These are phyloP conservation scores for Hypoxylon intermedium DNA, from an alignment of 495 filamentous ascomycete species.

Conservation along the genomic window DNA sequence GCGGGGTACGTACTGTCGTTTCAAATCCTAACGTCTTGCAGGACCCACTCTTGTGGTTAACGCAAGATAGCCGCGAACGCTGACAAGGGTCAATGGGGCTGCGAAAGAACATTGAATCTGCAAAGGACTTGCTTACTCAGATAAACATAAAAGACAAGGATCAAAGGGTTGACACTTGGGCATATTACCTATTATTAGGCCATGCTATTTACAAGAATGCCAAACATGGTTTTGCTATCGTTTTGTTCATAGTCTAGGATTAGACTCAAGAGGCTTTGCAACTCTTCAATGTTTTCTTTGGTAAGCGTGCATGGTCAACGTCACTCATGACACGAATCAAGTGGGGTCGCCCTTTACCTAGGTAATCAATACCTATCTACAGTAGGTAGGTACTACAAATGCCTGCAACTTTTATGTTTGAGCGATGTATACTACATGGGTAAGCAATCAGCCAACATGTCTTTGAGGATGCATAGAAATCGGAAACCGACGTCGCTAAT, in stretches of 20 bases:
- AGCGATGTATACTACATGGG: no score
- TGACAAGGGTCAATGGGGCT: slow-evolving; percentile 23
- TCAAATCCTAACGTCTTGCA: slow-evolving; percentile 20
- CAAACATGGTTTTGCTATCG: no score
- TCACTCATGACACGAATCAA: neutral
- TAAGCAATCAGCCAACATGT: no score
- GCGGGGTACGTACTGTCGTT: slow-evolving; percentile 38
- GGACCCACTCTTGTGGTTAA: slow-evolving; percentile 29
- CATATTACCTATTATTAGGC: slow-evolving; percentile 23
- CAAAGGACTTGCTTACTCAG: slow-evolving; percentile 36
- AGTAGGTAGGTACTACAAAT: no score
- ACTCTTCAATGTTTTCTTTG: no score
- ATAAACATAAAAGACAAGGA: slow-evolving; percentile 14
- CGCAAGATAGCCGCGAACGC: slow-evolving; percentile 40
- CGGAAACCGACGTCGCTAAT: no score
- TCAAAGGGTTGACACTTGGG: neutral
- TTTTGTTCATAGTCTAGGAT: no score
- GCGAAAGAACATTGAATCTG: neutral
- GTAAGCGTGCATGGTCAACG: neutral
- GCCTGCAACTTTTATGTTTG: no score
- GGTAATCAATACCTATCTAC: no score
- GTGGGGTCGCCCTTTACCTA: neutral
- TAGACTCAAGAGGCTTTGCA: no score
- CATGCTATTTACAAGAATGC: neutral
- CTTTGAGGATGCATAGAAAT: no score